Evolutionary conservation across 2,329 filamentous ascomycete genomes (phyloP).

Genomic region (Ustilaginoidea virens): DNA sequence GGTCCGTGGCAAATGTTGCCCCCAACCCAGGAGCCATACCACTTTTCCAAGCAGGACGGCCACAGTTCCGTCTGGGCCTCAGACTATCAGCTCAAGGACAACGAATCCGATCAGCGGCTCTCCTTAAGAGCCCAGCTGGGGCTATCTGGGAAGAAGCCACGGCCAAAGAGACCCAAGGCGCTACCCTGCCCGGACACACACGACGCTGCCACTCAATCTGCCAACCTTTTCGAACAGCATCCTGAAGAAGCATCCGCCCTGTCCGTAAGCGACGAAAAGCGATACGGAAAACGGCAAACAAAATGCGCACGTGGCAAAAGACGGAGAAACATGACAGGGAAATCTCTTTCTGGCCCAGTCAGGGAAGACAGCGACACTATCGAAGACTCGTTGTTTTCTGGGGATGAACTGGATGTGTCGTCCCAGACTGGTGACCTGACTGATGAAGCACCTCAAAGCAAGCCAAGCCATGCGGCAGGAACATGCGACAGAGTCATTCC

Average conservation of each 20-base stretch:
- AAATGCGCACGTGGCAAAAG: not conserved
- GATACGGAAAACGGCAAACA: not conserved
- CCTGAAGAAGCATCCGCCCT: constrained; percentile 3
- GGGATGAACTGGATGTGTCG: constrained; percentile 1
- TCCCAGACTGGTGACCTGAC: constrained; percentile 3
- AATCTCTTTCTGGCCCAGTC: not conserved
- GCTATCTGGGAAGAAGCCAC: constrained; percentile 4
- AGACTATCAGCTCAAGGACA: constrained; percentile 7
- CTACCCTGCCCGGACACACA: not conserved
- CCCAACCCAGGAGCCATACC: constrained; percentile 13
- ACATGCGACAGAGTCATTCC: constrained; percentile 8
- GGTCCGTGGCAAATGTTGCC: constrained; percentile 6
- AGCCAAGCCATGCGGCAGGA: constrained; percentile 1
- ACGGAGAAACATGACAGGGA: constrained; percentile 3
- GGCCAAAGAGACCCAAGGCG: constrained; percentile 2
- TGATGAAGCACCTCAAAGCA: constrained; percentile 4
- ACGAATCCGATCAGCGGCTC: constrained; percentile 4
- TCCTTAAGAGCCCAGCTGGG: constrained; percentile 1
- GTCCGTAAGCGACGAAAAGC: not conserved
- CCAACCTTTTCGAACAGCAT: constrained; percentile 4
- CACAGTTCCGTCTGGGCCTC: constrained; percentile 20
- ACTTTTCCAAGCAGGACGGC: constrained; percentile 15
- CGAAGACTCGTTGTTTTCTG: constrained; percentile 4
- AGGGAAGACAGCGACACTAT: constrained; percentile 4
- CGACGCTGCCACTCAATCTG: constrained; percentile 1